Evolutionary conservation across 2,329 filamentous ascomycete species (phyloP).

Genomic region (Fusarium coffeatum): DNA sequence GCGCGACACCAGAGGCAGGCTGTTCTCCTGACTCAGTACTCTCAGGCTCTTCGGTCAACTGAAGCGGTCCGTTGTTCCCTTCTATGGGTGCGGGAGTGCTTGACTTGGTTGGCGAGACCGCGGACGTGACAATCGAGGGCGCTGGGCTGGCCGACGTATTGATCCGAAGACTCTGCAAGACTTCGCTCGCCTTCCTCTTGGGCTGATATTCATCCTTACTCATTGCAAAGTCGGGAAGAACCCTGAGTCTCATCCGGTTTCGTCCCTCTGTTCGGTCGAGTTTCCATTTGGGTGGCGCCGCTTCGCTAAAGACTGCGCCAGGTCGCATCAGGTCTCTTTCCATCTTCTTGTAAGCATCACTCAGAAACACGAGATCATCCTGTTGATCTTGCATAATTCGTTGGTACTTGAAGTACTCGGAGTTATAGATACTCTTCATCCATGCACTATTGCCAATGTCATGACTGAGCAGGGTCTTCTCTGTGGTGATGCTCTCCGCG

Average conservation of each 20-base stretch:
- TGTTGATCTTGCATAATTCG: constrained; percentile 91
- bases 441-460: constrained; percentile 88
- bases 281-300: constrained; percentile 80
- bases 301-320: constrained; percentile 81
- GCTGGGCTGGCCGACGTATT: constrained; percentile 45
- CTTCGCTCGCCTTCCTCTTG: constrained; percentile 73
- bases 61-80: constrained; percentile 30
- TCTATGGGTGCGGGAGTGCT: constrained; percentile 39
- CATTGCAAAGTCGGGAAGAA: constrained; percentile 80
- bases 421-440: constrained; percentile 94
- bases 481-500: constrained; percentile 72
- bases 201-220: constrained; percentile 83
- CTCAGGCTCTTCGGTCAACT: constrained; percentile 44
- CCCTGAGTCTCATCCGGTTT: constrained; percentile 91
- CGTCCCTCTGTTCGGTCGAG: constrained; percentile 95
- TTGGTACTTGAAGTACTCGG: constrained; percentile 92
- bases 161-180: constrained; percentile 52
- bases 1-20: constrained; percentile 42
- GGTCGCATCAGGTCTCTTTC: constrained; percentile 81
- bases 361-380: constrained; percentile 84
- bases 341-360: constrained; percentile 80
- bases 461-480: constrained; percentile 82
- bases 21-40: constrained; percentile 33
- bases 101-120: constrained; percentile 31
- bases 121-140: constrained; percentile 33